Base-by-base conservation (phyloP, 768 basidiomycete species). In the Suillus variegatus region DNA sequence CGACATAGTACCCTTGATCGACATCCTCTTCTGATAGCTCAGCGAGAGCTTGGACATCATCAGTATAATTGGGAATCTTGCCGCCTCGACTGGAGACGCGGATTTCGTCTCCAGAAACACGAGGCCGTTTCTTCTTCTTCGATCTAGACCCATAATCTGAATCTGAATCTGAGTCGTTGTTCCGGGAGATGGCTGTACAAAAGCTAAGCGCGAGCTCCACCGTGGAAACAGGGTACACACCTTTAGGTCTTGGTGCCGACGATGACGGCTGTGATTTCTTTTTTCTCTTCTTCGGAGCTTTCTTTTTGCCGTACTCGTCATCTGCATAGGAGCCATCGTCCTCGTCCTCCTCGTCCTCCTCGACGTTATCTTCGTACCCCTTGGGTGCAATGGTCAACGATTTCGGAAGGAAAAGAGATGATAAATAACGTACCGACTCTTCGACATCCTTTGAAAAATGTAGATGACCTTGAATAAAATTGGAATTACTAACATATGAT, bases 81-180 rank as follows among this genome's bases (percentile, higher is more conserved):
- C 81, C 87, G 63, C 92, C 91, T 46, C 88, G 79, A 69, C 91
- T 82, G 58, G 85, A 93, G 61, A 93, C 86, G 66, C 93, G 91
- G 60, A 94, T 78, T 76, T 94, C 93, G 67, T 91, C 90, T 18
- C 80, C 82, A 18, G 87, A 82, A 54, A 67, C 76, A 69, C 73
- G 84, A 66, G 79, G 77, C 72, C 84, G 87, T 81, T 90, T 93
- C 84, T 93, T 94, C 82, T 91, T 93, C 84, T 92, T 93, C 70
- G 93, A 86, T 64, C 91, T 89, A 40, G 90, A 85, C 52, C 92
- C 93, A 71, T 94, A 95, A 71, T 95, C 93, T 3, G 92, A 94
- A 76, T 92, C 92, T 14, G 92, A 93, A 77, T 93, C 92, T 54
- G 91, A 92, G 51, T 60, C 58, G 25, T 60, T 60, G 41, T 60